Conservation (phyloP, 768 basidiomycete genomes). For the Peribolospora kevripleyi region DNA sequence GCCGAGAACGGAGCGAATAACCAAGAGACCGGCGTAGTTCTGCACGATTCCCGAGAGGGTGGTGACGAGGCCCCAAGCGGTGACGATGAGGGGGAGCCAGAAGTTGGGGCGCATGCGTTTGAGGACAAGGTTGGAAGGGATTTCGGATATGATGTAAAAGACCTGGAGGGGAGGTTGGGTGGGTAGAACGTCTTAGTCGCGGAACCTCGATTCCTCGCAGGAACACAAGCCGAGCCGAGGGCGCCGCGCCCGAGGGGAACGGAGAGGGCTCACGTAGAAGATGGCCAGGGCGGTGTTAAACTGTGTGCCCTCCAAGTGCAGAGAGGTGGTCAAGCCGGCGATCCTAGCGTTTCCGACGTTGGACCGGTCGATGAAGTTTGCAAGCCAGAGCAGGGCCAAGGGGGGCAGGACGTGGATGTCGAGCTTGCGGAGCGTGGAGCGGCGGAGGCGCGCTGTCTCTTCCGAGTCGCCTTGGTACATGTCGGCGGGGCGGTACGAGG, state of each 20-base stretch:
- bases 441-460: background rate
- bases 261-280: no score
- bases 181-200: no score
- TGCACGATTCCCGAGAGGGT: background rate
- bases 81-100: background rate
- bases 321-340: no score
- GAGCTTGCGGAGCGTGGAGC: background rate
- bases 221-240: no score
- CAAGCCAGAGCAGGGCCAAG: background rate
- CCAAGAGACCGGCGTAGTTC: background rate
- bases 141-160: background rate
- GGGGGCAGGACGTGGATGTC: background rate
- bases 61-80: background rate
- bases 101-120: background rate
- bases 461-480: background rate
- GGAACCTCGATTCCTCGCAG: no score
- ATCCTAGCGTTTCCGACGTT: no score
- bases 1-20: background rate
- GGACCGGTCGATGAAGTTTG: background rate
- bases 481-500: no score
- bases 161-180: background rate
- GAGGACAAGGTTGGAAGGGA: conserved; percentile 1
- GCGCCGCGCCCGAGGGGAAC: no score
- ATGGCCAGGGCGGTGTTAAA: no score
- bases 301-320: no score